Evolutionary conservation across 345 rosid genomes (phyloP).

Genomic region (Eucalyptus cloeziana): DNA sequence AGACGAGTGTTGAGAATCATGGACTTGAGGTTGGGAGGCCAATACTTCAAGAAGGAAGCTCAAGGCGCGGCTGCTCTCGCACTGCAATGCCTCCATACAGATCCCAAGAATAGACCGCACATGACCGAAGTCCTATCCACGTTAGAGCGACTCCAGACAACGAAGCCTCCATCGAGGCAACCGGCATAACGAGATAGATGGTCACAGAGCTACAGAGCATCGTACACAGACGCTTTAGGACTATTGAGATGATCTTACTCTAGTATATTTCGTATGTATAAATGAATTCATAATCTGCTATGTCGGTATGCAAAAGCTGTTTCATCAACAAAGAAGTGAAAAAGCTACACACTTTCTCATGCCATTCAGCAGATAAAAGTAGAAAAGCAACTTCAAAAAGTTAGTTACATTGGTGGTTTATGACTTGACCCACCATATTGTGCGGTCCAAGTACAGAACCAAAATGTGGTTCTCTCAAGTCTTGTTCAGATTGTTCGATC

Average conservation of each 20-base stretch:
- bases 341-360: neutral
- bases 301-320: neutral
- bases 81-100: slow-evolving; percentile 50
- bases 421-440: neutral
- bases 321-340: neutral
- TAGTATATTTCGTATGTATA: neutral
- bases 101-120: slow-evolving; percentile 50
- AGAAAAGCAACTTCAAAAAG: neutral
- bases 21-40: slow-evolving; percentile 83
- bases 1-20: slow-evolving; percentile 62
- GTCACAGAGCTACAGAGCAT: neutral
- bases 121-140: slow-evolving; percentile 44
- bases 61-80: slow-evolving; percentile 64
- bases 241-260: neutral
- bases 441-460: neutral
- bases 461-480: neutral
- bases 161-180: slow-evolving; percentile 3
- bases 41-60: slow-evolving; percentile 77
- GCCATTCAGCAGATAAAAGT: neutral
- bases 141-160: slow-evolving; percentile 26
- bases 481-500: neutral
- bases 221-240: neutral
- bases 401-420: neutral
- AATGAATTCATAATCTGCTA: neutral
- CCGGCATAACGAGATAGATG: neutral